These are phyloP conservation scores for Rubroshorea leprosula DNA, from an alignment of 345 rosid species.

Conservation along the genomic window DNA sequence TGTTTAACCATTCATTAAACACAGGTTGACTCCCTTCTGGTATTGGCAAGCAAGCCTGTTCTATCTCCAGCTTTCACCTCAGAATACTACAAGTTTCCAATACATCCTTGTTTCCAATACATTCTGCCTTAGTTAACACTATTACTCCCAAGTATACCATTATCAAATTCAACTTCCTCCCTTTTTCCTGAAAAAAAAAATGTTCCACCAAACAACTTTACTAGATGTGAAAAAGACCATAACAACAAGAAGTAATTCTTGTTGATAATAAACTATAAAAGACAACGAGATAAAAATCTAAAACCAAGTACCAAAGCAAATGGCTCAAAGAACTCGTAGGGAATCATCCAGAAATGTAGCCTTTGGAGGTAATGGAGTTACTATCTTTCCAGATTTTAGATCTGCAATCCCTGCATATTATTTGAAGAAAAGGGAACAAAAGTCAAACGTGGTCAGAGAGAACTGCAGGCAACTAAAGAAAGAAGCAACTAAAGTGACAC, in stretches of 20 bases:
- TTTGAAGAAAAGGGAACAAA: conserved; percentile 9
- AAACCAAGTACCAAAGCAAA: conserved; percentile 74
- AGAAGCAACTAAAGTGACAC: not conserved
- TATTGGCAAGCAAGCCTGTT: too few relatives aligned
- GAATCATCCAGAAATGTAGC: conserved; percentile 95
- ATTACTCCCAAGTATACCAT: too few relatives aligned
- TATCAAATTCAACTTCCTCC: too few relatives aligned
- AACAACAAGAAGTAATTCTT: not conserved
- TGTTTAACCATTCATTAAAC: too few relatives aligned
- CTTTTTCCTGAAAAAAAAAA: too few relatives aligned
- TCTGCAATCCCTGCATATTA: conserved; percentile 59
- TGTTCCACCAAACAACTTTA: not conserved
- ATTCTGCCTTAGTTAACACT: too few relatives aligned
- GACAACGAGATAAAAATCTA: not conserved
- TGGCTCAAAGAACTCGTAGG: conserved; percentile 87
- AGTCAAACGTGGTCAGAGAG: conserved; percentile 2
- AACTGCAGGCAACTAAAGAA: conserved; percentile 6
- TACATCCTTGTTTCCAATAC: too few relatives aligned
- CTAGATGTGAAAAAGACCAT: not conserved
- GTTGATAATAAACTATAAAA: not conserved
- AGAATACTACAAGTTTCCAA: too few relatives aligned
- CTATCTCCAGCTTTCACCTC: too few relatives aligned
- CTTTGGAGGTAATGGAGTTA: conserved; percentile 81
- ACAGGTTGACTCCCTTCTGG: too few relatives aligned
- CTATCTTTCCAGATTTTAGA: conserved; percentile 75